Evolutionary conservation across 192 early-diverging fungal genomes (phyloP), one percentile per base, ranked within the genome.

Genomic region (Coemansia erecta): DNA sequence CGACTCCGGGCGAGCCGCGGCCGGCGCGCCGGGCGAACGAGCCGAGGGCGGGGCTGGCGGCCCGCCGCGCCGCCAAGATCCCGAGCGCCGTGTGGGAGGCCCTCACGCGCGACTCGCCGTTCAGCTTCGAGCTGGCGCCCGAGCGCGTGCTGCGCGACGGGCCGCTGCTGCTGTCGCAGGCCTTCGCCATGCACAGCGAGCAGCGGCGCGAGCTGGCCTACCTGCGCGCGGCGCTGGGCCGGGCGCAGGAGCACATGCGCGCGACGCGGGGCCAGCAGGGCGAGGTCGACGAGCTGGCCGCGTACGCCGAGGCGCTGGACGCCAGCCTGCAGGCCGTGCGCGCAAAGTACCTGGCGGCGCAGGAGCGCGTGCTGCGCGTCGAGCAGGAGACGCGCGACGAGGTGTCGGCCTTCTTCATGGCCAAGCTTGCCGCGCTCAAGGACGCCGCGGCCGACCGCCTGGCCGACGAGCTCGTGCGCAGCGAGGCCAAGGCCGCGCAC

Each of bases 301-400:
- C 46, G 1, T 80, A 76, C 17, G 69, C 64, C 0, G 60, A 58
- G n/a, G 60, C 66, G 22, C 66, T 81, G 15, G 55, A 76, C 14
- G 53, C 58, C 0, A 53, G 58, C 4, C 19, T 68, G 10, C 28
- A 10, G 19, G 61, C 63, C 23, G 43, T 75, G 49, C 69, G 68
- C 4, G 17, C 13, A 15, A 58, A 82, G 65, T 80, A 74, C 66
- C 59, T 65, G 12, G 80, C 70, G 42, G 73, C 73, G 28, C 81
- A 84, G 64, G 73, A 83, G 41, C 78, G 77, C n/a, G 70, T 62
- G 45, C 58, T 81, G 13, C 59, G 65, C 18, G 73, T 86, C 31
- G 85, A 86, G 60, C 53, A 72, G n/a, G 80, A 79, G 26, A 81
- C 83, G 22, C 77, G 85, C 12, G 72, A 75, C 8, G 81, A 85